These are phyloP conservation scores for Akebia trifoliata DNA, from an alignment of 164 flowering plant species.

Conservation along the genomic window DNA sequence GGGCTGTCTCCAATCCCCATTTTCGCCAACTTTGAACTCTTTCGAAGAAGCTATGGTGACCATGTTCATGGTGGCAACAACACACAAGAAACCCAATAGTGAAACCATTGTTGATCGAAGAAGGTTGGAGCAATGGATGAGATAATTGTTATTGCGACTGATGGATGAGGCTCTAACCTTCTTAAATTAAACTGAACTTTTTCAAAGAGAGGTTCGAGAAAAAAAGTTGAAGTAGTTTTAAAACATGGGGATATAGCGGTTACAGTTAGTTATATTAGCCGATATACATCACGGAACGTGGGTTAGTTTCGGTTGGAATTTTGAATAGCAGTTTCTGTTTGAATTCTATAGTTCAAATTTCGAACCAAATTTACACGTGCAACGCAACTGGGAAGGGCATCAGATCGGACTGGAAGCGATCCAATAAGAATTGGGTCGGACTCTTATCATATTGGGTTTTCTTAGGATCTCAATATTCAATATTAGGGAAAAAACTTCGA, in stretches of 20 bases:
- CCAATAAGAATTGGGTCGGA: no score
- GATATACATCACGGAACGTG: not conserved
- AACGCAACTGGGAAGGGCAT: no score
- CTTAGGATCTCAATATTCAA: no score
- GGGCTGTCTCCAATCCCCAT: slow-evolving; percentile 43
- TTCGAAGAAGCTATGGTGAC: slow-evolving; percentile 12
- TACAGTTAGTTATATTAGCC: slow-evolving; percentile 6
- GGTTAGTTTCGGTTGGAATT: slow-evolving; percentile 3
- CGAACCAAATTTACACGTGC: no score
- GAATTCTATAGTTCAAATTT: no score
- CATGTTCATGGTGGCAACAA: slow-evolving; percentile 1
- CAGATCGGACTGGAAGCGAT: no score
- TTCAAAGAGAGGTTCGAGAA: not conserved
- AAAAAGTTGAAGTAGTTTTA: not conserved
- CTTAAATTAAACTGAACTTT: not conserved
- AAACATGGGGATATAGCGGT: slow-evolving; percentile 2
- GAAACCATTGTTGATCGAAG: slow-evolving; percentile 15
- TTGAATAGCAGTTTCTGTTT: slow-evolving; percentile 3
- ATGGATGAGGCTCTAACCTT: slow-evolving; percentile 1
- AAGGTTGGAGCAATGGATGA: slow-evolving; percentile 9
- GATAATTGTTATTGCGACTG: not conserved
- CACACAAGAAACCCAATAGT: not conserved
- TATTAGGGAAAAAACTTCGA: no score
- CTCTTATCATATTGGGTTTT: no score
- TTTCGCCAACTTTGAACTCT: slow-evolving; percentile 46